Base-by-base conservation (phyloP, 306 rosid genomes). In the Mucuna pruriens region DNA sequence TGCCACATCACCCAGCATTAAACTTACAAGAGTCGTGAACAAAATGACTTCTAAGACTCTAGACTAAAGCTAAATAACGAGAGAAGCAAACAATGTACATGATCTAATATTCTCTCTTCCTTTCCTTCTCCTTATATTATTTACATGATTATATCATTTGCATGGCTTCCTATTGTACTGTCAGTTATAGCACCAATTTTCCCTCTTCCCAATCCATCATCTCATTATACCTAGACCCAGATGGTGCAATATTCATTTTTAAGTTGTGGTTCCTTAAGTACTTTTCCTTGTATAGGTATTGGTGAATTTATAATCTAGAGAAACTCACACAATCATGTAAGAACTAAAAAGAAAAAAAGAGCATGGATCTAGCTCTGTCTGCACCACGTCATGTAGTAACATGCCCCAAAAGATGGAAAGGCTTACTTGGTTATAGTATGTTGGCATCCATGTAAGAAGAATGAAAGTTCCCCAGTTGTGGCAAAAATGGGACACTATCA, bases 381-480 rank as follows among this genome's bases (percentile, higher is more conserved):
- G 20, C 17, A 19, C 60, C 51, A 39, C 38, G 51, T 40, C 7
- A 16, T 4, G 8, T 48, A 71, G 20, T 2, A 64, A 17, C 68
- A 31, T 29, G 39, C 2, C 12, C 11, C 10, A 15, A 71, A 52
- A 57, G 19, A 34, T 25, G 62, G 52, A 60, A 77, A 52, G 73
- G 80, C 91, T 84, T 81, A 92, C 99, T 92, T 96, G 99, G 82
- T 93, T 89, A 85, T 96, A 93, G 91, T 96, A 96, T 52, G 99
- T 96, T 66, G 99, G 99, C 99, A 96, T 96, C 99, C 98, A 96
- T 31, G 99, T 96, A 63, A 96, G 90, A 85, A 96, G 99, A 87
- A 96, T 96, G 83, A 96, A 96, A 64, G 99, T 96, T 70, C 99
- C 99, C 99, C 99, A 96, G 77, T 96, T 96, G 88, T 96, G 99